Evolutionary conservation across 768 basidiomycete genomes (phyloP), one percentile per base, ranked within the genome.

Genomic region (Lactarius tabidus): DNA sequence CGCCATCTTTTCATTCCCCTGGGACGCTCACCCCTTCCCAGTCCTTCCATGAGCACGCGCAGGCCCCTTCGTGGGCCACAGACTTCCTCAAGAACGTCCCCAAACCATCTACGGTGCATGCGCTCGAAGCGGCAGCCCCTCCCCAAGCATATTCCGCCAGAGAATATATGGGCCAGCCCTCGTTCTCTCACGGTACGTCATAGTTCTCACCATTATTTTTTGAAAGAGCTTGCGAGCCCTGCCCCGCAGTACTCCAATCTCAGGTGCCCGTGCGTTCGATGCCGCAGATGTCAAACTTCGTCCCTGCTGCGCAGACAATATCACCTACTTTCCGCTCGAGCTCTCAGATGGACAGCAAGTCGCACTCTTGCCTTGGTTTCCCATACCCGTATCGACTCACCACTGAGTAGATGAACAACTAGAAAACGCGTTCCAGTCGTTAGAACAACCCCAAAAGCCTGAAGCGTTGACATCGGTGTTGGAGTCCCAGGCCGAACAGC

Each of bases 361-460:
- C 26, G 45, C 29, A 18, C 26, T 59, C 28, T 43, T 38, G 31
- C 54, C 15, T 20, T 53, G 17, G n/a, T 10, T 2, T 52, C 51
- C 20, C 33, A 41, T 76, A 74, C 53, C 23, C 28, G 35, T 77
- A 74, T 70, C 28, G 61, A 61, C 2, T 74, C n/a, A 68, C 18
- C 2, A 45, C 51, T 51, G 8, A 20, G 3, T 31, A 68, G 69
- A 63, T 43, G 36, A 60, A 26, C 58, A 57, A 41, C 35, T 65
- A 86, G 87, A 89, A 66, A 79, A 79, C 62, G 86, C 84, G 65
- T 88, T 89, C 68, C 60, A 67, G 31, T 65, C 62, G 28, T 52
- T 62, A 35, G 59, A 72, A 64, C 43, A 53, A 52, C 53, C 51
- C 43, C 69, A 70, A 54, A 63, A 38, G 39, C 38, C 57, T 31